Percentiles rank a stretch among this genome's conserved stretches.
phyloP scores from a whole-genome alignment of 2,329 filamentous ascomycete species.

The Talaromyces sp. region DNA sequence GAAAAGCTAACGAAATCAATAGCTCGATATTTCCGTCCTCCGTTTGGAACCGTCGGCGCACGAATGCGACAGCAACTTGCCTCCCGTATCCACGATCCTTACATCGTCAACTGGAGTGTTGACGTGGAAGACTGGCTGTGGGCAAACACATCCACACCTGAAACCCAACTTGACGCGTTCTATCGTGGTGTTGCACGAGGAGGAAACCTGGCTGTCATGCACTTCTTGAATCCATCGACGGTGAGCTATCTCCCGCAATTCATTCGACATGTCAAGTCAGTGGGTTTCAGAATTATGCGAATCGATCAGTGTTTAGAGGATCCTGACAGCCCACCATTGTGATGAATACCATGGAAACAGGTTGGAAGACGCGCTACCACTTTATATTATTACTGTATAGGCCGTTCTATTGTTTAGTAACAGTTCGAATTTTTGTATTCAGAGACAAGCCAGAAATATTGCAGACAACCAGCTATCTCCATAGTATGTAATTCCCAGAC shows the following conservation, averaged over 20 bases:
- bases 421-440: not conserved
- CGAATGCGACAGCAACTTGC: slow-evolving; percentile 67
- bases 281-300: slow-evolving; percentile 67
- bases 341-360: not conserved
- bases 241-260: slow-evolving; percentile 67
- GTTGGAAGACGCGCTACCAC: not conserved
- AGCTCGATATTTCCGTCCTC: slow-evolving; percentile 67
- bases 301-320: slow-evolving; percentile 69
- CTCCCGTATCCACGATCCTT: slow-evolving; percentile 53
- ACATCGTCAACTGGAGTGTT: slow-evolving; percentile 69
- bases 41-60: slow-evolving; percentile 69
- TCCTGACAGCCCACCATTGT: slow-evolving; percentile 39
- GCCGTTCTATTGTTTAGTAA: not conserved
- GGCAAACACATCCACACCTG: slow-evolving; percentile 63
- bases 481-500: too few species aligned
- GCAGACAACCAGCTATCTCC: too few species aligned
- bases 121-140: slow-evolving; percentile 74
- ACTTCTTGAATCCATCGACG: slow-evolving; percentile 68
- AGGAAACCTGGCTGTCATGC: slow-evolving; percentile 68
- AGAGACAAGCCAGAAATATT: not conserved
- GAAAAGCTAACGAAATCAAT: not conserved
- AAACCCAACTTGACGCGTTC: slow-evolving; percentile 69
- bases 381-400: slow-evolving; percentile 11
- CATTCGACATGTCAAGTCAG: slow-evolving; percentile 65
- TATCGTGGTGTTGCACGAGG: slow-evolving; percentile 64